phyloP scores from a whole-genome alignment of 352 stramenopile species.

The Phytophthora pinifolia region DNA sequence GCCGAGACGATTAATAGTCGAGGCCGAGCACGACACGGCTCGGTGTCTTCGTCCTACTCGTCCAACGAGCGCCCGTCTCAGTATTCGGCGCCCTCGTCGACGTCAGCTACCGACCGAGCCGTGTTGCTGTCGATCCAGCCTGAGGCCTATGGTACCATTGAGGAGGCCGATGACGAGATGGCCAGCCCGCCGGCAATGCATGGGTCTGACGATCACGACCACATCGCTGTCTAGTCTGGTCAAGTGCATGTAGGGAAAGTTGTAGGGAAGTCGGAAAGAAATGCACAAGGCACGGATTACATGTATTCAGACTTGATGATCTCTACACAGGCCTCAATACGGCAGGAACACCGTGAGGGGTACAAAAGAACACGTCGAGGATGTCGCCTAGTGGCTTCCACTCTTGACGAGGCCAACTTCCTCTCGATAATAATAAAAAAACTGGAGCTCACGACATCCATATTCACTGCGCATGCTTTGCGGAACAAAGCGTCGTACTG shows the following conservation, averaged over 20 bases:
- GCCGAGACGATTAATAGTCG: conserved; percentile 28
- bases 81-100: conserved; percentile 34
- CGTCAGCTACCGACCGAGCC: conserved; percentile 38
- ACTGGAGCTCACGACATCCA: conserved; percentile 17
- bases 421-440: conserved; percentile 37
- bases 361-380: background rate
- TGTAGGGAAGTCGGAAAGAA: conserved; percentile 13
- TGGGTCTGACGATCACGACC: conserved; percentile 28
- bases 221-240: conserved; percentile 34
- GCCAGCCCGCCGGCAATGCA: conserved; percentile 30
- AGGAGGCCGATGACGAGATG: conserved; percentile 38
- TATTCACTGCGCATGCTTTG: conserved; percentile 19
- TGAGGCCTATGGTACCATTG: conserved; percentile 38
- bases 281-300: conserved; percentile 2
- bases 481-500: conserved; percentile 30
- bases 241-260: conserved; percentile 10
- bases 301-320: conserved; percentile 21
- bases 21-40: conserved; percentile 30
- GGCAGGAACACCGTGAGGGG: background rate
- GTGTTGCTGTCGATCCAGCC: conserved; percentile 35
- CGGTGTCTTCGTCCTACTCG: conserved; percentile 50
- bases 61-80: conserved; percentile 40
- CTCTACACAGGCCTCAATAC: conserved; percentile 15
- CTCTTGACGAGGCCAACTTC: background rate
- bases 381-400: conserved; percentile 9